Percentiles rank a stretch among this genome's conserved stretches.
These are phyloP conservation scores for Termitomyces sp. DNA, from an alignment of 768 basidiomycete species.

Conservation along the genomic window DNA sequence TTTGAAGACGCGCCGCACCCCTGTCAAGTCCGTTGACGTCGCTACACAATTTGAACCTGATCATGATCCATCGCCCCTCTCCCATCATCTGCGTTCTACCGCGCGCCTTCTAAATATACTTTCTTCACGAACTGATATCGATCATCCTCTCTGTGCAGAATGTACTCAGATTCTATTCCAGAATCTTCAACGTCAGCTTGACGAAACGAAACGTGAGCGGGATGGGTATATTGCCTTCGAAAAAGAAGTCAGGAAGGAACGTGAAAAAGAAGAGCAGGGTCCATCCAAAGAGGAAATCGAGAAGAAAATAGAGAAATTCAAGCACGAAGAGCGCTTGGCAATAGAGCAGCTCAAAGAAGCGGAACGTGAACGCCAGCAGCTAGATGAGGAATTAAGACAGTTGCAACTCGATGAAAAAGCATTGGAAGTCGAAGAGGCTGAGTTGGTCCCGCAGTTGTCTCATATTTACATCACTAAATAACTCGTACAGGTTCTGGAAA, in stretches of 20 bases:
- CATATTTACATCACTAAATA: constrained; percentile 6
- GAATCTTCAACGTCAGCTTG: constrained; percentile 73
- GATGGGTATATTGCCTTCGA: constrained; percentile 94
- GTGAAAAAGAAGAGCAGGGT: constrained; percentile 63
- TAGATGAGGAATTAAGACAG: constrained; percentile 65
- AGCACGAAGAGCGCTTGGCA: constrained; percentile 59
- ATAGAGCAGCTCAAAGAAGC: constrained; percentile 72
- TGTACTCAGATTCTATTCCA: constrained; percentile 82
- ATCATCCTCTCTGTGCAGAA: constrained; percentile 93
- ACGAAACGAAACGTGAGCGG: constrained; percentile 86
- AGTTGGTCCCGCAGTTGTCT: constrained; percentile 41
- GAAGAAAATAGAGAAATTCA: constrained; percentile 68
- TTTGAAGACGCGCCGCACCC: constrained; percentile 27
- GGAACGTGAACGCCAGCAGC: constrained; percentile 69
- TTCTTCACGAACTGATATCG: constrained; percentile 72
- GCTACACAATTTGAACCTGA: constrained; percentile 39
- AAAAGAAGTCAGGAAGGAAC: constrained; percentile 78
- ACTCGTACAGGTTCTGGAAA: constrained; percentile 67
- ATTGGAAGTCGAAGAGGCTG: constrained; percentile 79
- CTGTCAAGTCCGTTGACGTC: constrained; percentile 22
- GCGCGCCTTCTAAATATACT: constrained; percentile 71
- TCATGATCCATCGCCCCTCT: constrained; percentile 66
- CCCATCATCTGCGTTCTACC: constrained; percentile 73
- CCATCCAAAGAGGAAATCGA: constrained; percentile 60
- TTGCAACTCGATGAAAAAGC: constrained; percentile 75